A percentile compares a stretch with the other conserved stretches of the same genome.
These are phyloP conservation scores for Taphrina communis DNA, from an alignment of 1,139 yeast species.

Conservation along the genomic window DNA sequence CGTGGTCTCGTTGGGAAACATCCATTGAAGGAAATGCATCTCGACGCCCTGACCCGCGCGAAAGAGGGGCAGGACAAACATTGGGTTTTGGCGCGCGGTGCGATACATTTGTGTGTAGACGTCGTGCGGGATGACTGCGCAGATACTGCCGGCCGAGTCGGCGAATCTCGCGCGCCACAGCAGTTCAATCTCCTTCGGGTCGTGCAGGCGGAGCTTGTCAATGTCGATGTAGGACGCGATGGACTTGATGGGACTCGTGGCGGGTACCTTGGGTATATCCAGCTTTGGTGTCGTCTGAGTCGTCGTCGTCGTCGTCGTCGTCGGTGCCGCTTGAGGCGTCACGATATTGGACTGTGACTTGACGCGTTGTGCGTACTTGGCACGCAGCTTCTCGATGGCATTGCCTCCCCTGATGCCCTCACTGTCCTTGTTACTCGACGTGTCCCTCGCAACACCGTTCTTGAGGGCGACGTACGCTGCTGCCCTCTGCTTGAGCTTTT, in stretches of 20 bases:
- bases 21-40: slow-evolving; percentile 93
- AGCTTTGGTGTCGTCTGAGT: neutral
- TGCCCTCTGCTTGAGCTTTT: slow-evolving; percentile 60
- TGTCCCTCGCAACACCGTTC: slow-evolving; percentile 64
- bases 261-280: slow-evolving; percentile 19
- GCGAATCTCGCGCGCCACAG: slow-evolving; percentile 88
- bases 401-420: slow-evolving; percentile 29
- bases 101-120: slow-evolving; percentile 66
- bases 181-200: slow-evolving; percentile 70
- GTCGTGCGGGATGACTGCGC: slow-evolving; percentile 66
- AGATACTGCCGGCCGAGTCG: slow-evolving; percentile 64
- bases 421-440: slow-evolving; percentile 61
- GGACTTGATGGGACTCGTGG: slow-evolving; percentile 65
- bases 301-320: neutral
- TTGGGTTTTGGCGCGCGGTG: slow-evolving; percentile 76
- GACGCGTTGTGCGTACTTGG: slow-evolving; percentile 62
- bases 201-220: slow-evolving; percentile 63
- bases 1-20: slow-evolving; percentile 81
- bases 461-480: slow-evolving; percentile 57
- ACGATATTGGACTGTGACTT: slow-evolving; percentile 53
- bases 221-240: slow-evolving; percentile 72
- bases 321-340: slow-evolving; percentile 23
- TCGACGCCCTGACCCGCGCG: slow-evolving; percentile 64
- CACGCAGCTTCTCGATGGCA: slow-evolving; percentile 32
- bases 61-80: slow-evolving; percentile 58